phyloP scores from a whole-genome alignment of 2,329 filamentous ascomycete genomes.

The Aspergillus latus region DNA sequence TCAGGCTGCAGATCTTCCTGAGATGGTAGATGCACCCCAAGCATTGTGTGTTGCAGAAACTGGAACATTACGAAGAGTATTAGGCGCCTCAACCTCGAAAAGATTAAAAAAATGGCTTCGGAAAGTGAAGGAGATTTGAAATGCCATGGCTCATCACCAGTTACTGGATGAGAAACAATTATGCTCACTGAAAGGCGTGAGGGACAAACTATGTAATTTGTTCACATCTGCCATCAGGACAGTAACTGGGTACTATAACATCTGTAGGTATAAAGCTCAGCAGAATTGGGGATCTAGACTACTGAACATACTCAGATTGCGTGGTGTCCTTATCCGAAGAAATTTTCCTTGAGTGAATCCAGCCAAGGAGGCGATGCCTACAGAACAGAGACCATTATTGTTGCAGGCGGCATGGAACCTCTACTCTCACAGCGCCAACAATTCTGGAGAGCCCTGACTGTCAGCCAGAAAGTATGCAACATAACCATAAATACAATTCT shows the following conservation, averaged over 20 bases:
- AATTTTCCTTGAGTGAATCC: too few relatives aligned
- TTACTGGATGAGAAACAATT: neutral
- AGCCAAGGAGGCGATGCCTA: neutral
- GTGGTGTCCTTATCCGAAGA: neutral
- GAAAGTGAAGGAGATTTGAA: slow-evolving; percentile 8
- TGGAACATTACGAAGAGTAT: neutral
- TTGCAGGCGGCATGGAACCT: neutral
- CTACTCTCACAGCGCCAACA: neutral
- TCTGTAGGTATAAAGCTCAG: neutral
- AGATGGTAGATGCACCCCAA: slow-evolving; percentile 3
- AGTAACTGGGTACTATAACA: neutral
- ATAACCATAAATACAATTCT: neutral
- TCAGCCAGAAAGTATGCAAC: neutral
- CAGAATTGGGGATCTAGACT: neutral
- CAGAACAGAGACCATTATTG: neutral
- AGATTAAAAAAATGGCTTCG: neutral
- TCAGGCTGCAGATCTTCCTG: slow-evolving; percentile 13
- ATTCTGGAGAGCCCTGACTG: neutral
- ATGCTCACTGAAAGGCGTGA: neutral
- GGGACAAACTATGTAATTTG: neutral
- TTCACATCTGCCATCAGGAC: neutral
- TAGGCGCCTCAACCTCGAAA: neutral
- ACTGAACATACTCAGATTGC: neutral
- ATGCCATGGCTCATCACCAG: slow-evolving; percentile 9
- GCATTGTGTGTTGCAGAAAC: neutral